These are phyloP conservation scores for Theobroma grandiflorum DNA, from an alignment of 441 rosid species.

Conservation along the genomic window DNA sequence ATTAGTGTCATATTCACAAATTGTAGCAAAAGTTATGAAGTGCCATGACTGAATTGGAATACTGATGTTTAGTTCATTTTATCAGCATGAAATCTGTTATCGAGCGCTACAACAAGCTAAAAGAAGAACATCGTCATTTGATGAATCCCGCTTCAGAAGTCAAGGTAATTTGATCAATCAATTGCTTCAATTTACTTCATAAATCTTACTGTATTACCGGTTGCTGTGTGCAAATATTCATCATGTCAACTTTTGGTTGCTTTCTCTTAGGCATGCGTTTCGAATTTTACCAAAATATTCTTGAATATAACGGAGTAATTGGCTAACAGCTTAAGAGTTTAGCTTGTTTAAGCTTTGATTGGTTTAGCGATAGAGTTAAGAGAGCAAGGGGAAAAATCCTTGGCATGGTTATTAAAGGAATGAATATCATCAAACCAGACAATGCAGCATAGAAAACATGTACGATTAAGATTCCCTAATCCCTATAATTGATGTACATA, in stretches of 20 bases:
- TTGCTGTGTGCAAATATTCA: neutral
- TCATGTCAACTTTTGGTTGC: neutral
- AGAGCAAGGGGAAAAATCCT: too few species aligned
- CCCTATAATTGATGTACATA: too few species aligned
- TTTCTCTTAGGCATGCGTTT: neutral
- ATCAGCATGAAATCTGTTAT: constrained; percentile 66
- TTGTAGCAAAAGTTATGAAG: too few species aligned
- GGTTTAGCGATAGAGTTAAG: neutral
- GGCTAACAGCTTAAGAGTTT: neutral
- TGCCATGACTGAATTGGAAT: too few species aligned
- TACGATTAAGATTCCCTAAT: too few species aligned
- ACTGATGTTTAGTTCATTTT: constrained; percentile 2
- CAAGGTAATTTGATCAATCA: constrained; percentile 50
- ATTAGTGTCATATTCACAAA: too few species aligned
- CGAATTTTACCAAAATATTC: neutral
- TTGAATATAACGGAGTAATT: neutral
- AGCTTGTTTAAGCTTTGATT: too few species aligned
- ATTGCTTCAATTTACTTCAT: neutral
- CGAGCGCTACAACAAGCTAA: constrained; percentile 65
- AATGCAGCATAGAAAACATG: too few species aligned
- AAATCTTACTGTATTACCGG: neutral
- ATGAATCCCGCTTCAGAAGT: constrained; percentile 67
- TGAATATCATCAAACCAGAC: too few species aligned
- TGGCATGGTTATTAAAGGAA: too few species aligned
- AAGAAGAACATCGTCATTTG: constrained; percentile 64